phyloP scores from a whole-genome alignment of 1,139 yeast species.

The Candida sp. region DNA sequence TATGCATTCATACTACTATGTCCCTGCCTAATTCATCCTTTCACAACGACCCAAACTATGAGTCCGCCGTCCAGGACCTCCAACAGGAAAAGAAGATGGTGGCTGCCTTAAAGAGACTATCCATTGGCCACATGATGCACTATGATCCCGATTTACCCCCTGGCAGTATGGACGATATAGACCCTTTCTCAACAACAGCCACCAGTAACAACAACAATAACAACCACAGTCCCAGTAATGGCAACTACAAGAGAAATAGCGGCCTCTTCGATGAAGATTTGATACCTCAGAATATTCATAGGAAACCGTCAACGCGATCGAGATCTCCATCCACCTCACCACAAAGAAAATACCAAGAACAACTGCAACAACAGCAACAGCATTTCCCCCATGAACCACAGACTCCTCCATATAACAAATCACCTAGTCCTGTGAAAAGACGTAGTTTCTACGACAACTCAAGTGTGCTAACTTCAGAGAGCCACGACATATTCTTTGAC shows the following conservation, averaged over 20 bases:
- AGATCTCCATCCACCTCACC: conserved; percentile 8
- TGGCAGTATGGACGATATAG: conserved; percentile 35
- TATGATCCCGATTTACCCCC: conserved; percentile 61
- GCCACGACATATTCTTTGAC: conserved; percentile 26
- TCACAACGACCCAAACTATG: conserved; percentile 22
- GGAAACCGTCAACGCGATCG: conserved; percentile 4
- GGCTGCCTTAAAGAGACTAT: conserved; percentile 58
- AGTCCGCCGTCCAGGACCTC: conserved; percentile 50
- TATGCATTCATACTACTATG: background rate
- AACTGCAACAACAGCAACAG: conserved; percentile 1
- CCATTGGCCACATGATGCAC: conserved; percentile 53
- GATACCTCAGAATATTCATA: conserved; percentile 8
- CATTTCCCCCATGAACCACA: conserved; percentile 7
- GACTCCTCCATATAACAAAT: conserved; percentile 5
- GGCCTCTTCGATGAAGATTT: conserved; percentile 12
- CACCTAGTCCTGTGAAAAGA: conserved; percentile 12
- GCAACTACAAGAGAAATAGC: background rate
- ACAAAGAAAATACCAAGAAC: conserved; percentile 1
- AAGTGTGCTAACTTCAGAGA: conserved; percentile 15
- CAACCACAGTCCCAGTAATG: background rate
- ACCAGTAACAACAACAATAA: conserved; percentile 2
- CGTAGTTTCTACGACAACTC: conserved; percentile 9
- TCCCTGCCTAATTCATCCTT: conserved; percentile 14
- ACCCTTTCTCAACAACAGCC: conserved; percentile 13
- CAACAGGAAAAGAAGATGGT: conserved; percentile 64